phyloP scores from a whole-genome alignment of 2,329 filamentous ascomycete species.

The Apiospora pterosperma region DNA sequence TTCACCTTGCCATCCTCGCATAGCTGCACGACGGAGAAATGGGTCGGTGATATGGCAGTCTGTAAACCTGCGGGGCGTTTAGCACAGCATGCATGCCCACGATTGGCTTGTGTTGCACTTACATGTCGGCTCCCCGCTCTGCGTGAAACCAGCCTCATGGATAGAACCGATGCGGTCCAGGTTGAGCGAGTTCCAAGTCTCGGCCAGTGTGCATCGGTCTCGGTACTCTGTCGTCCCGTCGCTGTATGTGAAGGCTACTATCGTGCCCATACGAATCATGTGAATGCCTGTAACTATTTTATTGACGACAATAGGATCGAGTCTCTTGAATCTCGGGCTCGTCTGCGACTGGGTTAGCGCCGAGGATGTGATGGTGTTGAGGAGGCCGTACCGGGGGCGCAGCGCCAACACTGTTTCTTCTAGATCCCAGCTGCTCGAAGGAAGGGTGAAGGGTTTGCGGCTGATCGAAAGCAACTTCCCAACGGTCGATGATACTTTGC shows the following conservation, averaged over 20 bases:
- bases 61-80: constrained; percentile 45
- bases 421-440: constrained; percentile 69
- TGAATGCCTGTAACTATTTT: constrained; percentile 70
- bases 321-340: constrained; percentile 49
- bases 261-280: constrained; percentile 65
- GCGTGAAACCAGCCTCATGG: constrained; percentile 75
- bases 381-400: constrained; percentile 17
- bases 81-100: neutral
- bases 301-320: constrained; percentile 65
- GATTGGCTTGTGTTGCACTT: constrained; percentile 23
- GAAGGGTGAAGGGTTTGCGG: constrained; percentile 67
- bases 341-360: neutral
- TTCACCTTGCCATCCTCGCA: constrained; percentile 55
- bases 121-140: constrained; percentile 64
- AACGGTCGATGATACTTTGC: constrained; percentile 75
- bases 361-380: neutral
- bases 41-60: constrained; percentile 58
- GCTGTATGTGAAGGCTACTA: constrained; percentile 70
- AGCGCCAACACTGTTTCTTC: constrained; percentile 50
- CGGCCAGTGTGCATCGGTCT: constrained; percentile 69
- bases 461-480: constrained; percentile 71
- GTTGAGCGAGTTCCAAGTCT: constrained; percentile 63
- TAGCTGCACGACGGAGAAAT: constrained; percentile 55
- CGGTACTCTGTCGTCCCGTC: constrained; percentile 81
- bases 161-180: constrained; percentile 65